These are phyloP conservation scores for Didymella keratinophila DNA, from an alignment of 2,329 filamentous ascomycete genomes.

Conservation along the genomic window DNA sequence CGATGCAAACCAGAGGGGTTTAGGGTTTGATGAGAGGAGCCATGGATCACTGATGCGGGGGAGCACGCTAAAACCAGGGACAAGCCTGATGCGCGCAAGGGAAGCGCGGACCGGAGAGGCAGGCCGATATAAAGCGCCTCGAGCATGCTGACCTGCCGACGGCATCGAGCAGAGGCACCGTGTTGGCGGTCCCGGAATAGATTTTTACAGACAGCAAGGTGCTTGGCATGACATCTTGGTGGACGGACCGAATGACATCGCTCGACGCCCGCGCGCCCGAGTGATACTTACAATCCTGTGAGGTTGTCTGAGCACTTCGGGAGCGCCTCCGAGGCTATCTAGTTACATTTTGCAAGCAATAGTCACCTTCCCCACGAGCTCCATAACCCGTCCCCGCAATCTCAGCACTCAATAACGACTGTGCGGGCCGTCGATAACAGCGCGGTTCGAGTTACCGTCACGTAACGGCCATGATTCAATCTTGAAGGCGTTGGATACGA, in stretches of 20 bases:
- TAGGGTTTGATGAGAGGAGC: slow-evolving; percentile 19
- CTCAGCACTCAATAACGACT: slow-evolving; percentile 17
- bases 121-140: slow-evolving; percentile 19
- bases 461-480: slow-evolving; percentile 34
- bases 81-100: slow-evolving; percentile 14
- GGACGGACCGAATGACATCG: slow-evolving; percentile 34
- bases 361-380: slow-evolving; percentile 18
- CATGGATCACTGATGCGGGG: slow-evolving; percentile 29
- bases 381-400: slow-evolving; percentile 16
- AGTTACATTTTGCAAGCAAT: slow-evolving; percentile 8
- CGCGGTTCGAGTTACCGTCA: slow-evolving; percentile 28
- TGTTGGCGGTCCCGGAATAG: slow-evolving; percentile 2
- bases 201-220: slow-evolving; percentile 7
- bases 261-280: slow-evolving; percentile 7
- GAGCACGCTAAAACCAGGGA: slow-evolving; percentile 32
- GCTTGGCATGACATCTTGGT: slow-evolving; percentile 32
- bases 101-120: slow-evolving; percentile 20
- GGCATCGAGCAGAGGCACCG: background rate
- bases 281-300: background rate
- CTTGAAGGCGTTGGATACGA: slow-evolving; percentile 24
- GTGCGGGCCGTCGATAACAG: slow-evolving; percentile 26
- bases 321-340: background rate
- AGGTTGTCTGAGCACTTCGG: slow-evolving; percentile 5
- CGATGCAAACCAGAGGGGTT: slow-evolving; percentile 26
- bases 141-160: slow-evolving; percentile 6